A percentile compares a stretch with the other conserved stretches of the same genome.
These are phyloP conservation scores for Yarrowia sp. DNA, from an alignment of 805 yeast species.

Conservation along the genomic window DNA sequence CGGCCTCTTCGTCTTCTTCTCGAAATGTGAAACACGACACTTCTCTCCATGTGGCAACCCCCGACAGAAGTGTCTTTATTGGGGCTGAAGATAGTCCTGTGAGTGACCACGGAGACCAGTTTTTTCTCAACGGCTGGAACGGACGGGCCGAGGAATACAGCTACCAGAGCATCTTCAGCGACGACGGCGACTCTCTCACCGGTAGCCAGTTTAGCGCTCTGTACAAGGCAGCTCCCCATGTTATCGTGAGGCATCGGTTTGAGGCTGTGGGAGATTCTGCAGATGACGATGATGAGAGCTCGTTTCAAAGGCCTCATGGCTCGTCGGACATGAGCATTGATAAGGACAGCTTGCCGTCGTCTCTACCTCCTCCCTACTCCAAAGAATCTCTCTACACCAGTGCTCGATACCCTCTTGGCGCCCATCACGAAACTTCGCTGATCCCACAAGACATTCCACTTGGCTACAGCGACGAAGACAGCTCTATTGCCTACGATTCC, in stretches of 20 bases:
- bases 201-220: background rate
- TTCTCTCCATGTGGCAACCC: constrained; percentile 23
- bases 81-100: constrained; percentile 16
- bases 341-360: background rate
- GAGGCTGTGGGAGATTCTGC: constrained; percentile 23
- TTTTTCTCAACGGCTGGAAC: constrained; percentile 26
- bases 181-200: constrained; percentile 27
- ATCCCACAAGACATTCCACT: constrained; percentile 11
- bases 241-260: background rate
- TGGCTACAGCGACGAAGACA: too few relatives aligned
- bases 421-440: constrained; percentile 1
- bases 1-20: background rate
- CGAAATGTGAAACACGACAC: background rate
- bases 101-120: constrained; percentile 14
- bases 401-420: background rate
- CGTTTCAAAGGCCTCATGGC: constrained; percentile 3
- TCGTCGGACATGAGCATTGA: background rate
- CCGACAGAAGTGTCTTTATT: constrained; percentile 26
- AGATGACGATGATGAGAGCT: too few relatives aligned
- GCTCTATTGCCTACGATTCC: too few relatives aligned
- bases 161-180: constrained; percentile 23
- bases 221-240: background rate
- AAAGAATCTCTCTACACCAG: background rate
- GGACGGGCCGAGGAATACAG: constrained; percentile 15
- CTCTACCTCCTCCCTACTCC: background rate